phyloP scores from a whole-genome alignment of 2,329 filamentous ascomycete genomes.

The Arthrobotrys sinensis region DNA sequence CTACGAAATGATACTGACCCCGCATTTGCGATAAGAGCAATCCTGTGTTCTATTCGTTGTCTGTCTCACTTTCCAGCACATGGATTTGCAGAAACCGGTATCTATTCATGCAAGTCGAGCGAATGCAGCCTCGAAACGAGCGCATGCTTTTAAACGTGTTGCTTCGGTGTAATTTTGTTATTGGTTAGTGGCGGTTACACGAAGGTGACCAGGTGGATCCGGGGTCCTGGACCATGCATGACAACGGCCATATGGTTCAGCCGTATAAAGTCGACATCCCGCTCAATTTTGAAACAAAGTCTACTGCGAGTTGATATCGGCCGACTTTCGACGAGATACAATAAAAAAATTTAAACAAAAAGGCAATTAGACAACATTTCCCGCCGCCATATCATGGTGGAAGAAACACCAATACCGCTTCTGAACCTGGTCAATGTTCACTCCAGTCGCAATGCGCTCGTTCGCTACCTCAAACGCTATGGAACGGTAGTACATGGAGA shows the following conservation, averaged over 20 bases:
- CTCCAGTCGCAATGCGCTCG: constrained; percentile 27
- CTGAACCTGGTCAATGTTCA: constrained; percentile 11
- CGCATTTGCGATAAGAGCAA: not conserved
- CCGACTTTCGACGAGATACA: not conserved
- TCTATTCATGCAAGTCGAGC: not conserved
- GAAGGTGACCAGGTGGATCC: not conserved
- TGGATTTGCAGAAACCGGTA: not conserved
- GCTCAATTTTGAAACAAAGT: no score
- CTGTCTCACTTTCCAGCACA: constrained; percentile 6
- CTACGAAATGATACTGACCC: not conserved
- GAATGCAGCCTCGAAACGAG: not conserved
- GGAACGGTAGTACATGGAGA: constrained; percentile 28
- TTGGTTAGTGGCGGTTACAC: constrained; percentile 14
- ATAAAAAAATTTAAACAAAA: not conserved
- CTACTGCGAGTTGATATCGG: not conserved
- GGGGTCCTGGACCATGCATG: not conserved
- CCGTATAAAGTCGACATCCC: not conserved
- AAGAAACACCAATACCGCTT: constrained; percentile 14
- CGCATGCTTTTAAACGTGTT: not conserved
- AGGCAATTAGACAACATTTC: not conserved
- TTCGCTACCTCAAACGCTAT: constrained; percentile 30
- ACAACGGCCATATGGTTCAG: not conserved
- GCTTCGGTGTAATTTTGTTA: constrained; percentile 21
- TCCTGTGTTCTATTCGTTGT: not conserved
- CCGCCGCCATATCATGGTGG: not conserved